Evolutionary conservation across 139 green algal species (phyloP), one percentile per base, ranked within the genome.

Genomic region (Chlamydomonas sphaeroides): DNA sequence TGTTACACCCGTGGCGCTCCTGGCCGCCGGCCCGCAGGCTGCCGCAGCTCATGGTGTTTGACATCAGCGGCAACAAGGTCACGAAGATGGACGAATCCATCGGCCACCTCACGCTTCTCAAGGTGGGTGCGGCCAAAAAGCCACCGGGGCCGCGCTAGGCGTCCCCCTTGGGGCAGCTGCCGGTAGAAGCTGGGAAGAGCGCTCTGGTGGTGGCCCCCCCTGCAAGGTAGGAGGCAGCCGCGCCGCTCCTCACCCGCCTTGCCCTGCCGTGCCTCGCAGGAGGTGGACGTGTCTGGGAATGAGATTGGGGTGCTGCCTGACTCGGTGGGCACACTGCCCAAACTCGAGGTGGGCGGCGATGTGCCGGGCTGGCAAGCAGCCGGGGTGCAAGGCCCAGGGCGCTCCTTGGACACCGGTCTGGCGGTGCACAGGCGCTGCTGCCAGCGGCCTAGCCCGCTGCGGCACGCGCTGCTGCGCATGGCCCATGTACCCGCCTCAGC

Each of bases 1-100:
- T 56, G 17, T 30, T 14, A 33, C 20, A 63, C 23, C 20, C 56
- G n/a, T n/a, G n/a, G n/a, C 56, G 56, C 7, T 63, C 20, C 56
- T 63, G 61, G 33, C 63, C 63, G 6, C 62, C 5, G 32, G 32
- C 33, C 7, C 14, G 4, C 65, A 84, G 75, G n/a, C 62, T 94
- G 57, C 86, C 84, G 11, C 86, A 92, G 77, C 85, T 92, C 35
- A 85, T 87, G 65, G 78, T 90, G 14, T 75, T 97, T 38, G 95
- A 98, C 69, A 66, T 96, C 59, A 91, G 85, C 35, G 94, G 94
- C 68, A 98, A 98, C 77, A 91, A 94, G 65, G 91, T 98, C 8
- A 59, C 62, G 1, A 71, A 68, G 5, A 32, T 98, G 30, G 88
- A 93, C 39, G 90, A 93, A 25, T 71, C 33, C 51, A 84, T 96